Base-by-base conservation (phyloP, 768 basidiomycete genomes). In the Tulasnella sp. region DNA sequence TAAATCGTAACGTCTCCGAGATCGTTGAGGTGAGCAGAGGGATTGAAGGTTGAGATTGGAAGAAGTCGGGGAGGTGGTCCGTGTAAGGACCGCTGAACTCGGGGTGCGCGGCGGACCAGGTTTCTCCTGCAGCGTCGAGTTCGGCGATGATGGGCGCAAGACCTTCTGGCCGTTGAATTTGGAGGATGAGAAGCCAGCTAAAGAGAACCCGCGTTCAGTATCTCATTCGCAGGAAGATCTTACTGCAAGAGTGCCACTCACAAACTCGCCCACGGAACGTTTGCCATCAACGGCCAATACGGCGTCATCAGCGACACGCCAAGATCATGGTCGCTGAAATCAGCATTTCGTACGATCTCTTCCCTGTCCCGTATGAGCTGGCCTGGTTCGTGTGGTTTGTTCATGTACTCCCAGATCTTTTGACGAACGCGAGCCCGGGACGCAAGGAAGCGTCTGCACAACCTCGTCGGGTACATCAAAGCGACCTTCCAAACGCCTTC, bases 281-380 rank as follows among this genome's bases (percentile, higher is more conserved):
- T 75, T 3, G 54, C 49, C 74, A 75, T 75, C 40, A 67, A 29
- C 36, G 52, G 49, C 74, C 74, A 75, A 25, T 29, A 67, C 31
- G 14, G 11, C 29, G 29, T 29, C 17, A 75, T 15, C 36, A 67
- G 9, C n/a, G 37, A n/a, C 29, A 38, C 38, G 6, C 36, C 67
- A 12, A 37, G 19, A 40, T 75, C 74, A 31, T 29, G 39, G 15
- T 38, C 25, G 29, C 31, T 22, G 36, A 49, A 73, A 7, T 54
- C 36, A 19, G 58, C 74, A 22, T 74, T 49, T 22, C 29, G 8
- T 8, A 49, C 72, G 54, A 74, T 74, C 11, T 74, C 40, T 25
- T 52, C 45, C 64, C 42, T 52, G 12, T n/a, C 38, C 22, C 8
- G 31, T 9, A 75, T 34, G 34, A 38, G 42, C n/a, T 75, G 19